Percentiles rank a stretch among this genome's conserved stretches.
Evolutionary conservation across 805 yeast genomes (phyloP).

Genomic region (Zygotorulaspora chibaensis): DNA sequence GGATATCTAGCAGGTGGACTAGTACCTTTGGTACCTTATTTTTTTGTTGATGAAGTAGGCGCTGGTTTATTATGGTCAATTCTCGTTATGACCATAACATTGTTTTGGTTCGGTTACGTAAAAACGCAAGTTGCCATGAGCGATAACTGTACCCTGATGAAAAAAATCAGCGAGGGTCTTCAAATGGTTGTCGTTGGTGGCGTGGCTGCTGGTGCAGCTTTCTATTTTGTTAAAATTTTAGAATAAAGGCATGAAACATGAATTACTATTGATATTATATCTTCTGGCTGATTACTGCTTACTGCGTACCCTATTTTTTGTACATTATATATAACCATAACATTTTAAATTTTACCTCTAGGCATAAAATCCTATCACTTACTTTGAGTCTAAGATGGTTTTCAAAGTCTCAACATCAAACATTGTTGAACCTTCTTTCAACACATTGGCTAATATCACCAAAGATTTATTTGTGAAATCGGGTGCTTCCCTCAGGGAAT

Average conservation of each 20-base stretch:
- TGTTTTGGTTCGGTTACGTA: slow-evolving; percentile 80
- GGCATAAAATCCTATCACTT: neutral
- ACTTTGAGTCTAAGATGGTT: slow-evolving; percentile 29
- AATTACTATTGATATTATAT: neutral
- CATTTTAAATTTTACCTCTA: slow-evolving; percentile 2
- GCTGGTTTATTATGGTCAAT: slow-evolving; percentile 73
- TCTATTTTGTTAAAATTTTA: slow-evolving; percentile 80
- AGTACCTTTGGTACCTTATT: slow-evolving; percentile 86
- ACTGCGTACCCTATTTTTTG: slow-evolving; percentile 1
- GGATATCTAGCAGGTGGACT: slow-evolving; percentile 91
- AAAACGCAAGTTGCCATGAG: slow-evolving; percentile 87
- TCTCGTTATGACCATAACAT: slow-evolving; percentile 75
- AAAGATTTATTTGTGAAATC: slow-evolving; percentile 60
- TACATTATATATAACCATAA: slow-evolving; percentile 14
- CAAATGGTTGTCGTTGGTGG: slow-evolving; percentile 96
- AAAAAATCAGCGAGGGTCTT: slow-evolving; percentile 70
- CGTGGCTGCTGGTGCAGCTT: slow-evolving; percentile 96
- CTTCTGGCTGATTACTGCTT: slow-evolving; percentile 1
- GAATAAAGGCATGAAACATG: slow-evolving; percentile 32
- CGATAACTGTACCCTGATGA: slow-evolving; percentile 56
- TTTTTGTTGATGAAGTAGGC: slow-evolving; percentile 70
- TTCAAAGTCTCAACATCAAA: slow-evolving; percentile 51
- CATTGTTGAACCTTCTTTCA: slow-evolving; percentile 55
- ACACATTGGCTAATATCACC: slow-evolving; percentile 50
- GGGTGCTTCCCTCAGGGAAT: slow-evolving; percentile 54